phyloP scores from a whole-genome alignment of 352 stramenopile species.

The Phytopythium delawarense region DNA sequence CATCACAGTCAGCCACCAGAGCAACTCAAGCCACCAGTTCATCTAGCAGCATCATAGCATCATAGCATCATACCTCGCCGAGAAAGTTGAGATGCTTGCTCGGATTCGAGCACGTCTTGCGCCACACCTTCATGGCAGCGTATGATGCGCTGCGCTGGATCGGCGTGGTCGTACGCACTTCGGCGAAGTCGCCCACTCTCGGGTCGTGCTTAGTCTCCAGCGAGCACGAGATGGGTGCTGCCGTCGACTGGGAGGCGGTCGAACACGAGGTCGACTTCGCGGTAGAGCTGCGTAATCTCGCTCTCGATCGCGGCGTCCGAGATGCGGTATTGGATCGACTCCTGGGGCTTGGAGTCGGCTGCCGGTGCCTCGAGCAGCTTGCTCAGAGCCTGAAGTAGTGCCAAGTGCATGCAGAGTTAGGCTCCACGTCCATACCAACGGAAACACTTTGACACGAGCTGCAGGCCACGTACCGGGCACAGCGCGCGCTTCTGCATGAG shows the following conservation, averaged over 20 bases:
- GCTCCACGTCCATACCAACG: neutral
- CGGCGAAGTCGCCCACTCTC: neutral
- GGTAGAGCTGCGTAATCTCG: slow-evolving; percentile 8
- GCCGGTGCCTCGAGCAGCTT: neutral
- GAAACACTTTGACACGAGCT: neutral
- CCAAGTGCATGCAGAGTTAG: neutral
- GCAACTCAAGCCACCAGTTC: neutral
- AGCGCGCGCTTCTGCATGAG: slow-evolving; percentile 14
- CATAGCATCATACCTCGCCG: slow-evolving; percentile 1
- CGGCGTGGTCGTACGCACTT: slow-evolving; percentile 6
- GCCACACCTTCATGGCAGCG: slow-evolving; percentile 6
- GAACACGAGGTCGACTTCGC: slow-evolving; percentile 8
- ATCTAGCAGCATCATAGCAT: neutral
- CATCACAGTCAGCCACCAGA: neutral
- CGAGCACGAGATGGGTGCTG: slow-evolving; percentile 2
- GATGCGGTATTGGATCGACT: slow-evolving; percentile 3
- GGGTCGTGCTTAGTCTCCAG: slow-evolving; percentile 5
- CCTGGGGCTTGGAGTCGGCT: neutral
- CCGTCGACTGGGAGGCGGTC: neutral
- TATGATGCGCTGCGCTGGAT: slow-evolving; percentile 5
- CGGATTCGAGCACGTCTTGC: slow-evolving; percentile 8
- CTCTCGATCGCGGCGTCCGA: slow-evolving; percentile 5
- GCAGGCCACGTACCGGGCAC: slow-evolving; percentile 2
- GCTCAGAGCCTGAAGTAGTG: neutral
- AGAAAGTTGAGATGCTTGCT: slow-evolving; percentile 9